These are phyloP conservation scores for Filosporella fistucella DNA, from an alignment of 495 filamentous ascomycete genomes.

Conservation along the genomic window DNA sequence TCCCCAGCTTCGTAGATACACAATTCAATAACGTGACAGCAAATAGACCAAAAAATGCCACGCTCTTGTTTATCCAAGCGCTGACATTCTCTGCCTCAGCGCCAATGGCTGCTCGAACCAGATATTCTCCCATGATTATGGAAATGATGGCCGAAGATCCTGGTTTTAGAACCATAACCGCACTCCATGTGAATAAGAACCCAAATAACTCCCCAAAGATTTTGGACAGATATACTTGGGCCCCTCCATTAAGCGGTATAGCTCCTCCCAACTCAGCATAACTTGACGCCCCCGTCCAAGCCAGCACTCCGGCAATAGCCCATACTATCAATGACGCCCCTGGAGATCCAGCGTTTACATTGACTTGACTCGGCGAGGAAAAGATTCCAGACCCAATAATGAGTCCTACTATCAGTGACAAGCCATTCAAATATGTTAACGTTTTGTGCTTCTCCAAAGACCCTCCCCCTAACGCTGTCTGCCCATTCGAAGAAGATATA, in stretches of 20 bases:
- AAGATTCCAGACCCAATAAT: constrained; percentile 99
- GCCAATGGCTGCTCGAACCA: constrained; percentile 79
- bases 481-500: constrained; percentile 43
- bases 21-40: constrained; percentile 82
- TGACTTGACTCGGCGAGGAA: constrained; percentile 91
- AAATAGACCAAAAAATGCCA: constrained; percentile 72
- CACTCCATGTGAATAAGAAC: constrained; percentile 94
- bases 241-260: constrained; percentile 91
- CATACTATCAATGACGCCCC: constrained; percentile 88
- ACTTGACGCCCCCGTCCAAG: constrained; percentile 94
- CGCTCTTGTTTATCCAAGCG: constrained; percentile 85
- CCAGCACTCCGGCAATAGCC: constrained; percentile 82
- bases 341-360: constrained; percentile 85
- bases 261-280: constrained; percentile 96
- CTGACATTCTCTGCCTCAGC: constrained; percentile 72
- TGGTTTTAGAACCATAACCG: constrained; percentile 89
- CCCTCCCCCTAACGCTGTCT: constrained; percentile 39
- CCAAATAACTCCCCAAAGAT: constrained; percentile 91
- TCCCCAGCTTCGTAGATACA: constrained; percentile 82
- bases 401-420: constrained; percentile 84
- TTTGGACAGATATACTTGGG: constrained; percentile 89
- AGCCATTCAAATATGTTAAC: constrained; percentile 86
- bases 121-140: constrained; percentile 97
- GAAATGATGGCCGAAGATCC: constrained; percentile 90
- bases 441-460: constrained; percentile 93